These are phyloP conservation scores for Phytopythium vexans DNA, from an alignment of 352 stramenopile genomes.

Conservation along the genomic window DNA sequence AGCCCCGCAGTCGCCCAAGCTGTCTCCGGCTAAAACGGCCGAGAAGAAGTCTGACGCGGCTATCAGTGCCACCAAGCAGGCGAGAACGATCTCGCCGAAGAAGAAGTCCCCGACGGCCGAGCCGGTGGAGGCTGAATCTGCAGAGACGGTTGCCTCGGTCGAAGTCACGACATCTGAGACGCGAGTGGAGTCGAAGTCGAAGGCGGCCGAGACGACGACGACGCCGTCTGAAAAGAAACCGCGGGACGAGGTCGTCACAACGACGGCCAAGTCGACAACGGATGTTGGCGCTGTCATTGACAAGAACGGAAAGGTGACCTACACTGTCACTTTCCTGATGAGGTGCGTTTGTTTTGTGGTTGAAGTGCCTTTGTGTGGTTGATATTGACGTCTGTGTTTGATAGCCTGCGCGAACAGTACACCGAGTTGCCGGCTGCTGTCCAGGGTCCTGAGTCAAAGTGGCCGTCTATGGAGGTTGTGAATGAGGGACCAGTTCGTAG, in stretches of 20 bases:
- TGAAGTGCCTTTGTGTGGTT: neutral
- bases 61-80: slow-evolving; percentile 1
- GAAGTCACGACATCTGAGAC: neutral
- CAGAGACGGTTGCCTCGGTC: slow-evolving; percentile 2
- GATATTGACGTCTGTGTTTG: slow-evolving; percentile 7
- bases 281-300: slow-evolving; percentile 29
- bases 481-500: slow-evolving; percentile 50
- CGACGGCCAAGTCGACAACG: slow-evolving; percentile 22
- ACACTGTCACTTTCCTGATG: slow-evolving; percentile 55
- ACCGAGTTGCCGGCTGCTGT: slow-evolving; percentile 43
- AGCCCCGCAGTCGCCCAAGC: slow-evolving; percentile 3
- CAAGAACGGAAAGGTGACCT: slow-evolving; percentile 47
- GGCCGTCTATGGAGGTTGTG: slow-evolving; percentile 67
- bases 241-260: neutral
- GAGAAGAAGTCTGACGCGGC: slow-evolving; percentile 4
- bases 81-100: slow-evolving; percentile 12
- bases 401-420: slow-evolving; percentile 53
- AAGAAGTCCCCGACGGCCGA: slow-evolving; percentile 8
- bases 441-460: slow-evolving; percentile 38
- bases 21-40: slow-evolving; percentile 4
- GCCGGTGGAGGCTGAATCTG: neutral
- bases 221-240: slow-evolving; percentile 1
- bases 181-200: neutral
- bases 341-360: slow-evolving; percentile 25
- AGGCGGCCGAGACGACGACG: slow-evolving; percentile 1